Conservation (phyloP, 805 yeast genomes). For the Candida nitratophila region DNA sequence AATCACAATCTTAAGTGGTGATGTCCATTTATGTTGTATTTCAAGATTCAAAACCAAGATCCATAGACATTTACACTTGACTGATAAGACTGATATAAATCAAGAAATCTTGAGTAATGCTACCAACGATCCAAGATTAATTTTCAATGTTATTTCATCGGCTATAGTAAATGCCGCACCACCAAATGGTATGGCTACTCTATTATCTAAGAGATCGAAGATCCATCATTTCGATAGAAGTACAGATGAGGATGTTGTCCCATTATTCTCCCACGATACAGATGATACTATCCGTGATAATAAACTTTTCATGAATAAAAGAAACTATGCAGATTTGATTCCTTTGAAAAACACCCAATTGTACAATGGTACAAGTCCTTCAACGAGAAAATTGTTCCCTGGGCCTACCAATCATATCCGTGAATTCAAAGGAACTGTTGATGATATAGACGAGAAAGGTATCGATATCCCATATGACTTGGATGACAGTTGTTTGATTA, state of each 20-base stretch:
- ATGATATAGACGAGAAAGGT: constrained; percentile 5
- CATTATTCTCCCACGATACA: constrained; percentile 55
- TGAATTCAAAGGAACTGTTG: constrained; percentile 3
- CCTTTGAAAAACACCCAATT: constrained; percentile 33
- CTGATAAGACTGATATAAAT: constrained; percentile 30
- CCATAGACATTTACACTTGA: constrained; percentile 30
- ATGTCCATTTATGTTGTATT: constrained; percentile 83
- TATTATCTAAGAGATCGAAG: constrained; percentile 61
- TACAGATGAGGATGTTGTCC: constrained; percentile 79
- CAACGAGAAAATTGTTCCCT: constrained; percentile 28
- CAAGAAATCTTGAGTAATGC: constrained; percentile 40
- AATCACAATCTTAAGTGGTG: constrained; percentile 84
- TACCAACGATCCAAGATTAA: constrained; percentile 64
- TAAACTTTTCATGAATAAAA: constrained; percentile 45
- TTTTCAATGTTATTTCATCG: constrained; percentile 79
- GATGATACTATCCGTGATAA: constrained; percentile 43
- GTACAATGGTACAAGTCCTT: constrained; percentile 1
- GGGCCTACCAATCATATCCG: constrained; percentile 28
- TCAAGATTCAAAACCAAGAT: constrained; percentile 65
- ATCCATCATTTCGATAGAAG: constrained; percentile 58
- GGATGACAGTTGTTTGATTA: constrained; percentile 49
- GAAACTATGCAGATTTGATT: constrained; percentile 70
- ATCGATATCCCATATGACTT: constrained; percentile 43
- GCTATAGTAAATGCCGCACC: constrained; percentile 94
- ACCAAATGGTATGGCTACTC: constrained; percentile 73